phyloP scores from a whole-genome alignment of 306 rosid species.

The Macrotyloma uniflorum region DNA sequence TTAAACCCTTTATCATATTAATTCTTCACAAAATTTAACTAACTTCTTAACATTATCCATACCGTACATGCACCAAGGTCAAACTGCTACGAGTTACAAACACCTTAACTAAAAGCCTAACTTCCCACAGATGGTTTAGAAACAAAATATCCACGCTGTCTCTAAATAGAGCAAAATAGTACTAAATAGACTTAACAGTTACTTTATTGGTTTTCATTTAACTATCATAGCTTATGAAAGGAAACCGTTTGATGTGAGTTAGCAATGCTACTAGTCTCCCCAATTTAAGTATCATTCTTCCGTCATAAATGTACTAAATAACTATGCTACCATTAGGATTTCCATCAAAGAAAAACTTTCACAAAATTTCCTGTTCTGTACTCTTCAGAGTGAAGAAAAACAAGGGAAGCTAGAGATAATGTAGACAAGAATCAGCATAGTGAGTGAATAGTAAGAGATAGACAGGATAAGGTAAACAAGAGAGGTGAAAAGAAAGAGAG shows the following conservation, averaged over 20 bases:
- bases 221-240: background rate
- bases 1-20: background rate
- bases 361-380: background rate
- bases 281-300: background rate
- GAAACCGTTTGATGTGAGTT: background rate
- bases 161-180: background rate
- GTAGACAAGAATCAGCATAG: conserved; percentile 26
- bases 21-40: background rate
- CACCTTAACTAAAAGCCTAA: background rate
- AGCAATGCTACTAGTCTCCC: background rate
- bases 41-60: conserved; percentile 18
- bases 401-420: background rate
- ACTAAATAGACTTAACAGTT: background rate
- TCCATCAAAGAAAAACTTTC: background rate
- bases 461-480: conserved; percentile 5
- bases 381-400: conserved; percentile 1
- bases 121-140: background rate
- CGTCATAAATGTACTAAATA: background rate
- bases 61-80: conserved; percentile 7
- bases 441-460: conserved; percentile 36
- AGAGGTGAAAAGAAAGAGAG: conserved; percentile 30
- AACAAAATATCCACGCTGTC: background rate
- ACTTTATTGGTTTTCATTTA: background rate
- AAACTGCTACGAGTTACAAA: background rate
- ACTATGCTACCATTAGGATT: background rate